Evolutionary conservation across 768 basidiomycete species (phyloP), one percentile per base, ranked within the genome.

Genomic region (Serendipita sp.): DNA sequence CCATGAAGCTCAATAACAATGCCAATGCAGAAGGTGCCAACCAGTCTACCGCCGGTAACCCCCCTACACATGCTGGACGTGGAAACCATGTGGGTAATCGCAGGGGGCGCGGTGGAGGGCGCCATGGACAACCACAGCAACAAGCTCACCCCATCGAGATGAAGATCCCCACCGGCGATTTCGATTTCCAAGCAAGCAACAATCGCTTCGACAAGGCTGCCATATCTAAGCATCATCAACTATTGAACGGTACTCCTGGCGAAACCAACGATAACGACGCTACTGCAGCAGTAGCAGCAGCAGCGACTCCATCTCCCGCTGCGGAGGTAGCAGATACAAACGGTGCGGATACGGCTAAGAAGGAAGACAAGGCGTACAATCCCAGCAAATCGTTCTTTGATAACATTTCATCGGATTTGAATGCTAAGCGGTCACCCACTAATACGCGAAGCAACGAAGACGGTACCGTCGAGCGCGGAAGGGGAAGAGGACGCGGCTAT

Each of bases 341-440:
- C 37, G 10, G 65, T 62, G 18, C 66, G 64, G 15, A 65, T 67
- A 44, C 65, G 68, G 64, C 64, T 34, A 65, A 70, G 34, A 66
- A 65, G 43, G 69, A 69, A 53, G 75, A 75, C 33, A 75, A 72
- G 60, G 72, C 74, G 55, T 91, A 91, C 70, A 85, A 91, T 72
- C 88, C 86, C 3, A 74, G 80, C 68, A 83, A 78, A 68, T 90
- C 87, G 2, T 91, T 91, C 78, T 92, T 92, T 68, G 89, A 92
- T 72, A 82, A 85, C 11, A 71, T 79, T 65, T 77, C 81, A 44
- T 78, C 81, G 10, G 66, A 68, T 37, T 62, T 65, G 36, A 77
- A 73, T 62, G 71, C 43, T 5, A 46, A 33, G 48, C 43, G 31
- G 27, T 10, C 16, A n/a, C 10, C 55, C 23, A 10, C 10, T 62